Evolutionary conservation across 192 early-diverging fungal genomes (phyloP).

Genomic region (Coemansia sp.): DNA sequence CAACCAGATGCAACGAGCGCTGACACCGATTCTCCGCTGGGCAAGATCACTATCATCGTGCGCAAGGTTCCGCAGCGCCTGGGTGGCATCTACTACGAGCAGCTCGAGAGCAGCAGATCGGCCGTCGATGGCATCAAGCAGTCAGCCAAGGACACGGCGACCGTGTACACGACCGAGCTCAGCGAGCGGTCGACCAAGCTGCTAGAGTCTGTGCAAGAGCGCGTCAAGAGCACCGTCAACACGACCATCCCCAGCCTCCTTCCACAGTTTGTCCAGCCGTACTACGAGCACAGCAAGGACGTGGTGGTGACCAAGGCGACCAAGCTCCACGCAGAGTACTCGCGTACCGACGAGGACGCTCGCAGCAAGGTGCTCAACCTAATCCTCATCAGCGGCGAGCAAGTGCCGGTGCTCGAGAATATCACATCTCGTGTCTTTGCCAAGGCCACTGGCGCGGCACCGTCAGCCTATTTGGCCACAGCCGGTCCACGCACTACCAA

Average conservation of each 20-base stretch:
- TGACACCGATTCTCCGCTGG: slow-evolving; percentile 36
- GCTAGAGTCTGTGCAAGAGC: slow-evolving; percentile 38
- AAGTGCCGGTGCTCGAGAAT: slow-evolving; percentile 46
- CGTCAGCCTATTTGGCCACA: neutral
- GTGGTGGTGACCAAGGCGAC: slow-evolving; percentile 42
- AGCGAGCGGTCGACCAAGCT: slow-evolving; percentile 38
- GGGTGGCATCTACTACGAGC: slow-evolving; percentile 38
- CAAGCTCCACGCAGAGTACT: slow-evolving; percentile 53
- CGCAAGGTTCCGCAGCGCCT: slow-evolving; percentile 51
- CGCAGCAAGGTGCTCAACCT: slow-evolving; percentile 50
- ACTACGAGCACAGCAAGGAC: slow-evolving; percentile 51
- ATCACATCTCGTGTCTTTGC: slow-evolving; percentile 46
- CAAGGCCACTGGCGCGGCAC: slow-evolving; percentile 35
- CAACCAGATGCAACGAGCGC: slow-evolving; percentile 4
- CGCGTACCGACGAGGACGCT: slow-evolving; percentile 40
- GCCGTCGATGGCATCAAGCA: slow-evolving; percentile 37
- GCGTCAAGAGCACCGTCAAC: slow-evolving; percentile 34
- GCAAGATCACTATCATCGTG: slow-evolving; percentile 48
- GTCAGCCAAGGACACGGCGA: slow-evolving; percentile 44
- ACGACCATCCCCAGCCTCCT: slow-evolving; percentile 43
- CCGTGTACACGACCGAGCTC: slow-evolving; percentile 43
- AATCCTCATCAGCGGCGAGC: slow-evolving; percentile 52
- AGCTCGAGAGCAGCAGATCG: slow-evolving; percentile 39
- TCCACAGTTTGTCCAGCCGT: slow-evolving; percentile 47
- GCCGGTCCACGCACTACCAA: neutral